phyloP scores from a whole-genome alignment of 225 moss, liverwort and hornwort species.

The Pseudoscleropodium purum region DNA sequence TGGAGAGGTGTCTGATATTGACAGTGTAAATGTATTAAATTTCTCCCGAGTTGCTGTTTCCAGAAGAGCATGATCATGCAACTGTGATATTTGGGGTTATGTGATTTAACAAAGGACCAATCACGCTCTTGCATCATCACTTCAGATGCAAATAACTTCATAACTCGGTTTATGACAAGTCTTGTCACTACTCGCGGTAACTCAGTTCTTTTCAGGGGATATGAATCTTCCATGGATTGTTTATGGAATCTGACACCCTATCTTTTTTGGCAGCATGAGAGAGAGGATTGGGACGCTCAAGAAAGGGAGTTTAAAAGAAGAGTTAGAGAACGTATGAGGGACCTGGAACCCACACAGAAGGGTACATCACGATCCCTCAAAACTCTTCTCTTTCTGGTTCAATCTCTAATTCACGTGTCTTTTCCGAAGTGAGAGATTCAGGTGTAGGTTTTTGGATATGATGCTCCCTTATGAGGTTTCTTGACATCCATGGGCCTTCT shows the following conservation, averaged over 20 bases:
- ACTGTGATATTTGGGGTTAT: not conserved
- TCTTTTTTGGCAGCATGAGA: conserved; percentile 50
- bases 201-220: not conserved
- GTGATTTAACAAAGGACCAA: not conserved
- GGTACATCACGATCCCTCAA: conserved; percentile 36
- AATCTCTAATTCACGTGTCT: not conserved
- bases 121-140: not conserved
- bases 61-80: not conserved
- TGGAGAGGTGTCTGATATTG: not conserved
- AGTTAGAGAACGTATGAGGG: conserved; percentile 68
- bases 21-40: not conserved
- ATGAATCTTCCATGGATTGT: not conserved
- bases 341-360: conserved; percentile 77
- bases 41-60: not conserved
- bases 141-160: not conserved
- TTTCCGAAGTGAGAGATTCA: not conserved
- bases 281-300: conserved; percentile 95
- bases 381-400: not conserved
- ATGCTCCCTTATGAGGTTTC: not conserved
- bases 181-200: not conserved
- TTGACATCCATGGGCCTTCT: not conserved
- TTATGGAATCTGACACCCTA: not conserved
- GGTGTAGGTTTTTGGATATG: not conserved
- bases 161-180: not conserved
- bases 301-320: conserved; percentile 80